phyloP scores from a whole-genome alignment of 805 yeast species.

The Kodamaea sagamina region DNA sequence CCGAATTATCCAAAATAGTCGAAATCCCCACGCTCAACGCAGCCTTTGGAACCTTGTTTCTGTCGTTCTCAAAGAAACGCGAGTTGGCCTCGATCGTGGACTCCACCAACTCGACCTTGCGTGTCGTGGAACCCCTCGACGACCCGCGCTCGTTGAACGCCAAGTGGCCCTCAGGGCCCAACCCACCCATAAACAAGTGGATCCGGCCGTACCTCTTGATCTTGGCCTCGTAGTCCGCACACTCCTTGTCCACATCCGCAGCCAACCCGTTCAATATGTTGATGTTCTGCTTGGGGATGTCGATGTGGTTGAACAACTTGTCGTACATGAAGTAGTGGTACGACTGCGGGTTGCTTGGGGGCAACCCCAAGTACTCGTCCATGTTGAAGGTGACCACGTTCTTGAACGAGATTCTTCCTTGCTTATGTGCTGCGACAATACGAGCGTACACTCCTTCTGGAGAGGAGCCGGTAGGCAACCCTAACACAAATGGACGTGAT shows the following conservation, averaged over 20 bases:
- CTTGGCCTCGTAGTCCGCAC: constrained; percentile 48
- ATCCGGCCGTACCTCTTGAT: constrained; percentile 51
- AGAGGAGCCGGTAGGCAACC: constrained; percentile 63
- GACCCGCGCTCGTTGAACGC: constrained; percentile 64
- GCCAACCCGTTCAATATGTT: constrained; percentile 57
- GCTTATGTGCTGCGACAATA: constrained; percentile 46
- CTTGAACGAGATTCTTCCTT: constrained; percentile 45
- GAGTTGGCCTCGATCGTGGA: constrained; percentile 56
- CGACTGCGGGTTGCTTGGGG: constrained; percentile 50
- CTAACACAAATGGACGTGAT: constrained; percentile 51
- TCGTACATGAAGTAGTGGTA: constrained; percentile 61
- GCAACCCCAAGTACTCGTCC: constrained; percentile 59
- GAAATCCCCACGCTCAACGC: constrained; percentile 61
- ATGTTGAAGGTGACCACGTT: constrained; percentile 61
- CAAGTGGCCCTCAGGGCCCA: constrained; percentile 63
- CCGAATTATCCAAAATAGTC: constrained; percentile 55
- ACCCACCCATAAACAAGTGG: constrained; percentile 57
- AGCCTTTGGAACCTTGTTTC: constrained; percentile 48
- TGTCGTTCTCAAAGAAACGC: constrained; percentile 51
- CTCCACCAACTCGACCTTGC: constrained; percentile 48
- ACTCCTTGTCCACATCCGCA: constrained; percentile 46
- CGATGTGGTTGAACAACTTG: constrained; percentile 56
- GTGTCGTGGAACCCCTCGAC: constrained; percentile 44
- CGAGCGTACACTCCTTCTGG: constrained; percentile 56
- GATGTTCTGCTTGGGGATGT: constrained; percentile 53